Evolutionary conservation across 2,329 filamentous ascomycete genomes (phyloP), one percentile per base, ranked within the genome.

Genomic region (Helicocarpus griseus): DNA sequence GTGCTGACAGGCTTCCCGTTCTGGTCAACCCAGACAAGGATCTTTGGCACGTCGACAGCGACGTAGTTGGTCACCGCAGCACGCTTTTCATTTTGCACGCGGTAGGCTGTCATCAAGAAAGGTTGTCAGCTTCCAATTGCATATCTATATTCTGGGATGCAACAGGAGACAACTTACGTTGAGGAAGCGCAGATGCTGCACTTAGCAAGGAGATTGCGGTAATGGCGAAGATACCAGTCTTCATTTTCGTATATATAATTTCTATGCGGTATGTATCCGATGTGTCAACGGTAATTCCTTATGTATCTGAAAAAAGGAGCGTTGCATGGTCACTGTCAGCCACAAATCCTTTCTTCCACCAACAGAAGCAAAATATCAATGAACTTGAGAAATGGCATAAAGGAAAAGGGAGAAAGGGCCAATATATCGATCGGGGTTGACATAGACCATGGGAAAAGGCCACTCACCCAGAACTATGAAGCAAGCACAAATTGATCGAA

Each of bases 21-120:
- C 56, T 77, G 67, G 60, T 86, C 75, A 43, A 85, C 78, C 65
- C 78, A 85, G 59, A 85, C 74, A 26, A 82, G 63, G 21, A 76
- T 73, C 47, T 77, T 70, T 53, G 77, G 69, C 5, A 73, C 70
- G 8, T 72, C 75, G 11, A 72, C 64, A 29, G 62, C 56, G 46
- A 59, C 50, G 50, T 63, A 57, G 39, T 64, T 62, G 41, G 69
- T 65, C 44, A 71, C 58, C 8, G 65, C 60, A 54, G 71, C 65
- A 3, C 67, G 67, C n/a, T 70, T 57, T 66, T 60, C 51, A 55
- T 62, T 50, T 59, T 66, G 24, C 61, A 71, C 62, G 53, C 59
- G 62, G 61, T 66, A 58, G 38, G 48, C 52, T 52, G 19, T 7
- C 31, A 9, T 24, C 48, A 39, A 53, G 40, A 43, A 26, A 44